phyloP scores from a whole-genome alignment of 2,329 filamentous ascomycete species.

The Calonectria fujianensis region DNA sequence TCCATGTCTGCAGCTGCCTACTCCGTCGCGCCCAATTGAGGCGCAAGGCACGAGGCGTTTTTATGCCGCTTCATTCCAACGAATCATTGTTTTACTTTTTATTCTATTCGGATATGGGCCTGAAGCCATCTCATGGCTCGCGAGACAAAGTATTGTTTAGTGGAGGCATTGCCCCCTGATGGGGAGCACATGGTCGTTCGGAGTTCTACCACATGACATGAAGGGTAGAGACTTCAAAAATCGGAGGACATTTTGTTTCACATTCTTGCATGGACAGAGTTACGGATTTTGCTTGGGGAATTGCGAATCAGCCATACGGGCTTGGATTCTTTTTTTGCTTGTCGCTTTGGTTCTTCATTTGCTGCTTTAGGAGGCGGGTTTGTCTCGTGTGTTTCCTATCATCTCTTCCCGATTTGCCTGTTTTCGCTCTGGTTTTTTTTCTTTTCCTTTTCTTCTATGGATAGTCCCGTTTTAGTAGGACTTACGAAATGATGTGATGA shows the following conservation, averaged over 20 bases:
- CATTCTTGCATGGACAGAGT: conserved; percentile 32
- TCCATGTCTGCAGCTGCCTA: conserved; percentile 27
- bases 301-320: conserved; percentile 44
- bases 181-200: conserved; percentile 39
- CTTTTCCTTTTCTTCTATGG: conserved; percentile 43
- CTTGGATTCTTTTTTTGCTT: conserved; percentile 41
- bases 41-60: conserved; percentile 28
- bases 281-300: conserved; percentile 49
- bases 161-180: conserved; percentile 47
- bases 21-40: conserved; percentile 1
- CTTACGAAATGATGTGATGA: conserved; percentile 57
- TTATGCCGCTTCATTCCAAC: conserved; percentile 48
- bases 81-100: conserved; percentile 39
- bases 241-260: conserved; percentile 31
- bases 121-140: conserved; percentile 34
- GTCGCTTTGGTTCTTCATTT: conserved; percentile 37
- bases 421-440: conserved; percentile 33
- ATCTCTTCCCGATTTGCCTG: conserved; percentile 2
- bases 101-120: conserved; percentile 35
- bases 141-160: conserved; percentile 55
- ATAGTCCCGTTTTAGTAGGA: conserved; percentile 51
- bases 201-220: conserved; percentile 55
- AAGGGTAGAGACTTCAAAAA: conserved; percentile 53
- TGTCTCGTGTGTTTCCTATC: conserved; percentile 21
- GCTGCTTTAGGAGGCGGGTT: conserved; percentile 24